Evolutionary conservation across 768 basidiomycete genomes (phyloP).

Genomic region (Mycena olivaceomarginata): DNA sequence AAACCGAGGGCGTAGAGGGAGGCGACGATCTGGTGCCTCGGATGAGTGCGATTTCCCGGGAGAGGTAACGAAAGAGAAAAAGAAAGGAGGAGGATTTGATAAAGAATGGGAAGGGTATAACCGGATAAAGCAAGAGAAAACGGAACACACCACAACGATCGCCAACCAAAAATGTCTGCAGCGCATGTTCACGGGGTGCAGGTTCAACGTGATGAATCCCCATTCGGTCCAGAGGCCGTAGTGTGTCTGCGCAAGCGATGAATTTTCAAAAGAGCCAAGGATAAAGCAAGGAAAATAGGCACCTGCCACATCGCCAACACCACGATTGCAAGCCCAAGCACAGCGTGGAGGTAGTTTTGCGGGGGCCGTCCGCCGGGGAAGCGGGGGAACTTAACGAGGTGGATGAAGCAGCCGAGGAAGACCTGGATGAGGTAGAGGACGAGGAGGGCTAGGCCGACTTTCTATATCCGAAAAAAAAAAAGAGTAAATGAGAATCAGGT

Average conservation of each 20-base stretch:
- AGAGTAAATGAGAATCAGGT: not conserved
- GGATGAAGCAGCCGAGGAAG: slow-evolving; percentile 58
- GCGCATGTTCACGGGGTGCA: slow-evolving; percentile 37
- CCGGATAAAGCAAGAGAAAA: not conserved
- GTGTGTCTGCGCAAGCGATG: slow-evolving; percentile 36
- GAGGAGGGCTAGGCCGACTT: slow-evolving; percentile 59
- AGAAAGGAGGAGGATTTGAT: too few relatives aligned
- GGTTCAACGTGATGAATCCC: slow-evolving; percentile 38
- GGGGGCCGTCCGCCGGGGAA: slow-evolving; percentile 53
- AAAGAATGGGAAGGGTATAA: not conserved
- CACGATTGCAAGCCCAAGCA: slow-evolving; percentile 61
- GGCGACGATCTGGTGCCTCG: slow-evolving; percentile 48
- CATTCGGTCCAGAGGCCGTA: slow-evolving; percentile 55
- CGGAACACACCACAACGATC: slow-evolving; percentile 18
- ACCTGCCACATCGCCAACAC: slow-evolving; percentile 56
- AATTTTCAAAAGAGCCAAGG: not conserved
- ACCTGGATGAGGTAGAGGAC: slow-evolving; percentile 61
- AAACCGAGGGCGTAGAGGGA: slow-evolving; percentile 53
- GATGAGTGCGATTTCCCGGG: not conserved
- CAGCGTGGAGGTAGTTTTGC: slow-evolving; percentile 48
- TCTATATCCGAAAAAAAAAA: slow-evolving; percentile 41
- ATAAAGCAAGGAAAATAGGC: slow-evolving; percentile 1
- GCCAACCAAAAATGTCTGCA: slow-evolving; percentile 49
- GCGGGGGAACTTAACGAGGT: slow-evolving; percentile 57
- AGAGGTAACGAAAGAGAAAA: not conserved